Percentiles rank a stretch among this genome's conserved stretches.
These are phyloP conservation scores for Crithidia acanthocephali DNA, from an alignment of 208 protist species.

Conservation along the genomic window DNA sequence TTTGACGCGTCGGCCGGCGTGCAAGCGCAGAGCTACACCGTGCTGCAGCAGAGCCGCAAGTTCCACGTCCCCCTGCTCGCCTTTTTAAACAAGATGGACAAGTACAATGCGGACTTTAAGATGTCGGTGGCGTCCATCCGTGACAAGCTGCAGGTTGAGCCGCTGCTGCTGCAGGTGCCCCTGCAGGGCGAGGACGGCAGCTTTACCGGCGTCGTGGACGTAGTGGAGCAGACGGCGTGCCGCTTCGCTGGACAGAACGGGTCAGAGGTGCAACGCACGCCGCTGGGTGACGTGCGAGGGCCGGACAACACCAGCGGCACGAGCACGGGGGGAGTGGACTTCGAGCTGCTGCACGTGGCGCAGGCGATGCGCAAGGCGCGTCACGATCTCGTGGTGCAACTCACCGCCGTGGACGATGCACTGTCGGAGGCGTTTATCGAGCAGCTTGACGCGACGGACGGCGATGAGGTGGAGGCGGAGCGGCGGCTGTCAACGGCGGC, in stretches of 20 bases:
- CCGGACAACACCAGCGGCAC: not conserved
- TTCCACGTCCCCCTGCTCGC: slow-evolving; percentile 87
- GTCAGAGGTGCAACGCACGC: slow-evolving; percentile 31
- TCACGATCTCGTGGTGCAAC: slow-evolving; percentile 58
- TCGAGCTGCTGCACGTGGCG: slow-evolving; percentile 53
- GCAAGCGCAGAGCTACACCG: slow-evolving; percentile 93
- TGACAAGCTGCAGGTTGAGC: slow-evolving; percentile 78
- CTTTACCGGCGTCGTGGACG: slow-evolving; percentile 91
- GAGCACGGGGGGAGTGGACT: not conserved
- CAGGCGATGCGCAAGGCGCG: slow-evolving; percentile 43
- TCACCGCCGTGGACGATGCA: slow-evolving; percentile 72
- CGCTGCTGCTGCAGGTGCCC: slow-evolving; percentile 92
- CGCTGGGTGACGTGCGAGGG: not conserved
- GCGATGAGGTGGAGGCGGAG: slow-evolving; percentile 77
- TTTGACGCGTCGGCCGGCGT: slow-evolving; percentile 97
- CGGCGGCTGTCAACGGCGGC: slow-evolving; percentile 50
- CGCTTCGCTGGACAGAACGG: slow-evolving; percentile 77
- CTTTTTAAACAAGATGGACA: slow-evolving; percentile 98
- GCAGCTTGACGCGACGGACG: slow-evolving; percentile 65
- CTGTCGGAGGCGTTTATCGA: slow-evolving; percentile 76
- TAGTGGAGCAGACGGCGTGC: slow-evolving; percentile 70
- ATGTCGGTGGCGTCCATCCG: slow-evolving; percentile 76
- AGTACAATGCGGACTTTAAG: slow-evolving; percentile 89
- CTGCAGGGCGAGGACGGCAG: slow-evolving; percentile 64
- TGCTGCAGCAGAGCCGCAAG: slow-evolving; percentile 87